Conservation (phyloP, 192 early-diverging fungal genomes). For the Coemansia sp. region DNA sequence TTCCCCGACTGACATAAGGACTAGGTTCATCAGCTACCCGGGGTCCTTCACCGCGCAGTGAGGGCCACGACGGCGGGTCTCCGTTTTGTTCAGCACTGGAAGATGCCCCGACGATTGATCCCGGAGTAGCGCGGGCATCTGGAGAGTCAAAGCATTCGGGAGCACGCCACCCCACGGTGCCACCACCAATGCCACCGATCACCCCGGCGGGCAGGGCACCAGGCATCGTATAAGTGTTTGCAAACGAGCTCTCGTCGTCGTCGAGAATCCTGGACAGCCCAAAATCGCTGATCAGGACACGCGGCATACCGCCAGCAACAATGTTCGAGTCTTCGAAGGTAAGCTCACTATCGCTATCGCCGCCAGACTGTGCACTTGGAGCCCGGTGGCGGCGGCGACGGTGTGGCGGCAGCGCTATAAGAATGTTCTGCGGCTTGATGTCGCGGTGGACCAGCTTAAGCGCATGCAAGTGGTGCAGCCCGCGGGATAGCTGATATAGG, state of each 20-base stretch:
- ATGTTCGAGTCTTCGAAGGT: slow-evolving; percentile 28
- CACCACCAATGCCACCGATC: slow-evolving; percentile 60
- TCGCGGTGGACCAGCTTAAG: slow-evolving; percentile 98
- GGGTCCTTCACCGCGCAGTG: slow-evolving; percentile 8
- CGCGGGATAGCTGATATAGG: slow-evolving; percentile 80
- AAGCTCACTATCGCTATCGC: slow-evolving; percentile 4
- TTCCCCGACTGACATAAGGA: slow-evolving; percentile 51
- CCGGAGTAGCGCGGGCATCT: slow-evolving; percentile 25
- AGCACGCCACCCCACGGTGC: slow-evolving; percentile 96
- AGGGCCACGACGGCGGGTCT: slow-evolving; percentile 33
- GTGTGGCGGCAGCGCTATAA: slow-evolving; percentile 67
- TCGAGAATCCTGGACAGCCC: slow-evolving; percentile 93
- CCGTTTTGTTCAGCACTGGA: neutral
- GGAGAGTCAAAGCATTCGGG: slow-evolving; percentile 76
- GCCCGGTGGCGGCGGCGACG: slow-evolving; percentile 27
- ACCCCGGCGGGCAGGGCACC: slow-evolving; percentile 35
- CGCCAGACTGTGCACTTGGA: slow-evolving; percentile 2
- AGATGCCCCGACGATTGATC: neutral
- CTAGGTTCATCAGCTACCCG: slow-evolving; percentile 30
- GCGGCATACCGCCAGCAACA: slow-evolving; percentile 46
- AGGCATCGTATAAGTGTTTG: slow-evolving; percentile 74
- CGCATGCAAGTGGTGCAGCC: slow-evolving; percentile 84
- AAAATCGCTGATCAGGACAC: slow-evolving; percentile 94
- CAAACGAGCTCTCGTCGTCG: slow-evolving; percentile 90
- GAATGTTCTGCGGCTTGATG: slow-evolving; percentile 96